Percentiles rank a stretch among this genome's conserved stretches.
These are phyloP conservation scores for Trichophyton rubrum DNA, from an alignment of 2,329 filamentous ascomycete species.

Conservation along the genomic window DNA sequence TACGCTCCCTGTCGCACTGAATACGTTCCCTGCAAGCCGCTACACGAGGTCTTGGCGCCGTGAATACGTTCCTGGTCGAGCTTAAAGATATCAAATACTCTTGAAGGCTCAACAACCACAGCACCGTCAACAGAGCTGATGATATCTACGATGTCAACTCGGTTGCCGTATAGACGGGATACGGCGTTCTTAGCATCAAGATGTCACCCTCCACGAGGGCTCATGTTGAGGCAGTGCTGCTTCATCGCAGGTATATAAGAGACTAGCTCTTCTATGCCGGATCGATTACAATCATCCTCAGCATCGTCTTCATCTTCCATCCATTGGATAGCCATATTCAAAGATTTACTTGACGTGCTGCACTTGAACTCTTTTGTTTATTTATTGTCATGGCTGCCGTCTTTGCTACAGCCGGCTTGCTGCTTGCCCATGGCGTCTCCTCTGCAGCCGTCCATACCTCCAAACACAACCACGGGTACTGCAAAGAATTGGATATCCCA, in stretches of 20 bases:
- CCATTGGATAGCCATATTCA: background rate
- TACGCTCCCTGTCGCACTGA: background rate
- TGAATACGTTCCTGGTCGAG: background rate
- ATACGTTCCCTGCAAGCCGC: slow-evolving; percentile 3
- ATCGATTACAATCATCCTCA: background rate
- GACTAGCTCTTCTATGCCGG: background rate
- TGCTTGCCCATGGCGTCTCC: background rate
- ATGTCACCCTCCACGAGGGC: background rate
- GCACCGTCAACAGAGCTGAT: background rate
- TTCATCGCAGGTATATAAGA: background rate
- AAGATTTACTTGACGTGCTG: background rate
- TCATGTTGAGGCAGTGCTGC: background rate
- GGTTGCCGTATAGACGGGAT: background rate
- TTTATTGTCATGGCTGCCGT: background rate
- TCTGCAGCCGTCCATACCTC: slow-evolving; percentile 2
- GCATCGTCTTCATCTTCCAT: background rate
- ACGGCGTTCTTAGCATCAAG: background rate
- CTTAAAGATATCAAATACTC: background rate
- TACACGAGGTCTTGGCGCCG: background rate
- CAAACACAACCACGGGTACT: slow-evolving; percentile 8
- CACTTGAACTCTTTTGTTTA: background rate
- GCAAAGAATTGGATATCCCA: slow-evolving; percentile 13
- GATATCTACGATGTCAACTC: background rate
- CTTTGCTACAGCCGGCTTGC: background rate
- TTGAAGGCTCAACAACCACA: background rate